Evolutionary conservation across 306 rosid species (phyloP), one percentile per base, ranked within the genome.

Genomic region (Quercus mongolica): DNA sequence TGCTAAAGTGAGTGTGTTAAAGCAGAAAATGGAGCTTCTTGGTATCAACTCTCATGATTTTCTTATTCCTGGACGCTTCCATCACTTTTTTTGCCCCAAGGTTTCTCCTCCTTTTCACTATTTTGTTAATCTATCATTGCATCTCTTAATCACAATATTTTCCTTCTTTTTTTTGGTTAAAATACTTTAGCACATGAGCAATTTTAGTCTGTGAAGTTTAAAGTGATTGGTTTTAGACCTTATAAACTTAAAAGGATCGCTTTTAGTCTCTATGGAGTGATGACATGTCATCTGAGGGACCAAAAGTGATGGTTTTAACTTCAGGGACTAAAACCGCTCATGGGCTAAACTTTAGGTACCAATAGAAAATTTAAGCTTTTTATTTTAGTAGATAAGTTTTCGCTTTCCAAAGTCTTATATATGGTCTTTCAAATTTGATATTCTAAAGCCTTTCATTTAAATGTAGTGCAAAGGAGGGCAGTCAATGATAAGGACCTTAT

Each of bases 391-490:
- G 25, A 44, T 65, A 41, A 33, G 21, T 79, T 75, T 59, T 38
- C 18, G 15, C 69, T 52, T 1, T 81, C 35, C 6, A 21, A 46
- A 5, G 63, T 75, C 11, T 69, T 81, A 7, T 38, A 46, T 6
- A 35, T 13, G 19, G 30, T 67, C 70, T 81, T 54, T 83, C 5
- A 49, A 49, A 69, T 62, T 76, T 15, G 23, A 30, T 49, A 71
- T 71, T 68, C 21, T 54, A n/a, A 61, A 67, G 23, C 20, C 4
- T 31, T 38, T 67, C 46, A 23, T 76, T 35, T 56, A 62, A 38
- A 74, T 46, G 51, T 79, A 94, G 98, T 94, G 98, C 88, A 87
- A 88, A 72, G 97, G 98, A 65, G 98, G 98, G 73, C 73, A 56
- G 19, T 83, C 84, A 63, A 69, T 82, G 90, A 91, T 91, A 90